phyloP scores from a whole-genome alignment of 805 yeast species.

The Jamesozyma gamospora region DNA sequence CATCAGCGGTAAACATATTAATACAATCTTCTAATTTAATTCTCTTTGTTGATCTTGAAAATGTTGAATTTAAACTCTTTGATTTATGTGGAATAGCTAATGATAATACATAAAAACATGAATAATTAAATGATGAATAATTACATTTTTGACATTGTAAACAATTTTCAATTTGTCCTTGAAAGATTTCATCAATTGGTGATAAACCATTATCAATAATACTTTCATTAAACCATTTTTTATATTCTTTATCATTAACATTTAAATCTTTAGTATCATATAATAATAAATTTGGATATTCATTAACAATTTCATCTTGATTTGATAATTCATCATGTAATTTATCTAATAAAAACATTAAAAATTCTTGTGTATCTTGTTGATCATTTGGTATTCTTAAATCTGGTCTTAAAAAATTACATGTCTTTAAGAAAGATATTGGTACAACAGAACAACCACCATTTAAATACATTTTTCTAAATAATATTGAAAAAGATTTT shows the following conservation, averaged over 20 bases:
- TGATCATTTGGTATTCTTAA: constrained; percentile 63
- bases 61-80: constrained; percentile 9
- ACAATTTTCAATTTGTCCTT: constrained; percentile 62
- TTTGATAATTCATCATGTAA: constrained; percentile 56
- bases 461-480: constrained; percentile 46
- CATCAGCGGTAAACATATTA: constrained; percentile 50
- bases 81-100: constrained; percentile 45
- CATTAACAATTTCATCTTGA: constrained; percentile 30
- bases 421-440: constrained; percentile 45
- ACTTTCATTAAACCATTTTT: constrained; percentile 49
- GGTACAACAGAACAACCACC: constrained; percentile 60
- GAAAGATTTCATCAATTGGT: constrained; percentile 56
- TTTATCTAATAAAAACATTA: constrained; percentile 54
- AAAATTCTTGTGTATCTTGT: constrained; percentile 73
- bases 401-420: constrained; percentile 51
- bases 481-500: constrained; percentile 43
- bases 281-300: constrained; percentile 31
- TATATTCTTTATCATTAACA: constrained; percentile 39
- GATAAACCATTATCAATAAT: constrained; percentile 51
- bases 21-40: constrained; percentile 53
- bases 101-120: constrained; percentile 54
- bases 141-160: constrained; percentile 59
- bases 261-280: constrained; percentile 24
- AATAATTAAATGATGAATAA: constrained; percentile 46
- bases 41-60: constrained; percentile 23